These are phyloP conservation scores for Blastomyces parvus DNA, from an alignment of 2,329 filamentous ascomycete genomes.

Conservation along the genomic window DNA sequence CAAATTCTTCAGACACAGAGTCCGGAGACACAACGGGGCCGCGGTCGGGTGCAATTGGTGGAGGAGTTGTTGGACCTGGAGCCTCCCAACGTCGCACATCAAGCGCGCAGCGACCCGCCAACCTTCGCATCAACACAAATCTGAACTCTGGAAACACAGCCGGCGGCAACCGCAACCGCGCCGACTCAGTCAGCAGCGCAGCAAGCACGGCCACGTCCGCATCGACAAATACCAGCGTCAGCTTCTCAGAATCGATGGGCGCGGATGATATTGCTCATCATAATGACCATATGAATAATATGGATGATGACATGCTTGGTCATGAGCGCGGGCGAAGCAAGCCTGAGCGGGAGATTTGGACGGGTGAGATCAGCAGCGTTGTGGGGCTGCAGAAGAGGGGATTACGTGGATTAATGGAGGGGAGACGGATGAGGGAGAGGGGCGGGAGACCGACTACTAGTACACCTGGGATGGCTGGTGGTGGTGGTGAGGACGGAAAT, in stretches of 20 bases:
- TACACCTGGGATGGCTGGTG: conserved; percentile 12
- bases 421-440: conserved; percentile 58
- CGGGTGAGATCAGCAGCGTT: conserved; percentile 63
- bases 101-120: conserved; percentile 14
- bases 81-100: conserved; percentile 11
- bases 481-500: conserved; percentile 1
- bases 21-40: conserved; percentile 23
- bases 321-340: conserved; percentile 27
- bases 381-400: conserved; percentile 94
- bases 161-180: conserved; percentile 17
- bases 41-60: not conserved
- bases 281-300: not conserved
- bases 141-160: conserved; percentile 19
- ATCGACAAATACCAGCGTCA: conserved; percentile 31
- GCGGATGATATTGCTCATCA: conserved; percentile 3
- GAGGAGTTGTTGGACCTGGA: not conserved
- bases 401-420: conserved; percentile 87
- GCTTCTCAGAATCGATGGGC: conserved; percentile 30
- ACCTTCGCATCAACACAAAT: conserved; percentile 35
- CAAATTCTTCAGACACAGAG: conserved; percentile 34
- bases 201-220: conserved; percentile 31
- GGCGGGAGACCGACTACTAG: conserved; percentile 23
- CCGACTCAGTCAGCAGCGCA: conserved; percentile 34
- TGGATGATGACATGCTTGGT: conserved; percentile 7
- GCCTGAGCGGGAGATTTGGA: conserved; percentile 60